phyloP scores from a whole-genome alignment of 371 early-diverging fungal genomes.

The Zopfochytrium polystomum region DNA sequence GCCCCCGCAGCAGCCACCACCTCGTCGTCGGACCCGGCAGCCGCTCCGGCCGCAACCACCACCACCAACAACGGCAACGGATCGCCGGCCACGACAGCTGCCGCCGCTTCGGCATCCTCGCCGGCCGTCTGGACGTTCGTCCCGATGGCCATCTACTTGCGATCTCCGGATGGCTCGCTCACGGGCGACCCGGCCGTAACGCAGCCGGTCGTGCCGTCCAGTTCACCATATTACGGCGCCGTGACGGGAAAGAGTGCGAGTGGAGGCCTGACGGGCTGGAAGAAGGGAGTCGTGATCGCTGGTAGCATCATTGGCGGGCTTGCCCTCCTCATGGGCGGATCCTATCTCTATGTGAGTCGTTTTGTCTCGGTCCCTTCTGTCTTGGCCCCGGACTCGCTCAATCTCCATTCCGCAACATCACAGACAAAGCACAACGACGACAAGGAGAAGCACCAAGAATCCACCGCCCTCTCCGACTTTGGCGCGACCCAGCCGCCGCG shows the following conservation, averaged over 20 bases:
- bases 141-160: not conserved
- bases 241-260: not conserved
- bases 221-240: not conserved
- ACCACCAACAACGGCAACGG: too few species aligned
- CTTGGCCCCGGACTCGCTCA: too few species aligned
- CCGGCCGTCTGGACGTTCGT: not conserved
- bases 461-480: too few species aligned
- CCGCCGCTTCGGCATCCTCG: not conserved
- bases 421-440: too few species aligned
- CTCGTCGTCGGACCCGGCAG: not conserved
- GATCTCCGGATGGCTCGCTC: not conserved
- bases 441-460: too few species aligned
- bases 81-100: not conserved
- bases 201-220: not conserved
- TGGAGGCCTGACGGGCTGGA: not conserved
- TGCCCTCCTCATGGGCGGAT: not conserved
- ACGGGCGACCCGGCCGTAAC: not conserved
- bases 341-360: not conserved
- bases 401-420: too few species aligned
- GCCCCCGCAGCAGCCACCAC: too few species aligned
- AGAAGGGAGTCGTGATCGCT: not conserved
- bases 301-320: not conserved
- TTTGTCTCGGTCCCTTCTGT: too few species aligned
- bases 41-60: not conserved
- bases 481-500: too few species aligned